Conservation (phyloP, 106 monocot species). For the Xerophyta viscosa region DNA sequence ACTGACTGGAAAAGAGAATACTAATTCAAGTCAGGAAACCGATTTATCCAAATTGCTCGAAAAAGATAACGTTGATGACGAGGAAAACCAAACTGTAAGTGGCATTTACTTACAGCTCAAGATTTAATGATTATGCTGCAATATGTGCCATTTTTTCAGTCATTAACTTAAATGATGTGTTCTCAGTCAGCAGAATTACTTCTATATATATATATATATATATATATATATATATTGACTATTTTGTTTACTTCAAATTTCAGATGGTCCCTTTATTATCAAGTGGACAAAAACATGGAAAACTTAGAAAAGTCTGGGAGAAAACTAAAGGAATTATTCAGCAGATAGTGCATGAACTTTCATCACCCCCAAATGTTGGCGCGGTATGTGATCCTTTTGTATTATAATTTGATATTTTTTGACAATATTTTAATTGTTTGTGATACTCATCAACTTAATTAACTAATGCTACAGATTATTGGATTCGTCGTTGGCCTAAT, state of each 20-base stretch:
- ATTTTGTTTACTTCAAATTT: not conserved
- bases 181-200: too few relatives aligned
- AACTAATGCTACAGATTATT: constrained; percentile 3
- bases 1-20: not conserved
- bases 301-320: not conserved
- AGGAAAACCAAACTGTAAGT: constrained; percentile 2
- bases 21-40: too few relatives aligned
- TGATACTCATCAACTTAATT: too few relatives aligned
- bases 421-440: too few relatives aligned
- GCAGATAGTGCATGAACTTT: constrained; percentile 25
- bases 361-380: constrained; percentile 40
- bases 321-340: constrained; percentile 12
- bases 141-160: too few relatives aligned
- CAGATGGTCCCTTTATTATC: constrained; percentile 11
- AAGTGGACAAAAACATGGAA: not conserved
- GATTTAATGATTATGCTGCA: too few relatives aligned
- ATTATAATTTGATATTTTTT: too few relatives aligned
- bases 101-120: too few relatives aligned
- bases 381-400: constrained; percentile 42
- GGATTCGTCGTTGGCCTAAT: constrained; percentile 10
- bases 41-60: too few relatives aligned
- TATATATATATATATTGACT: too few relatives aligned
- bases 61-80: not conserved
- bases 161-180: too few relatives aligned
- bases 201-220: too few relatives aligned